Base-by-base conservation (phyloP, 495 filamentous ascomycete genomes). In the Penicillium parvum region DNA sequence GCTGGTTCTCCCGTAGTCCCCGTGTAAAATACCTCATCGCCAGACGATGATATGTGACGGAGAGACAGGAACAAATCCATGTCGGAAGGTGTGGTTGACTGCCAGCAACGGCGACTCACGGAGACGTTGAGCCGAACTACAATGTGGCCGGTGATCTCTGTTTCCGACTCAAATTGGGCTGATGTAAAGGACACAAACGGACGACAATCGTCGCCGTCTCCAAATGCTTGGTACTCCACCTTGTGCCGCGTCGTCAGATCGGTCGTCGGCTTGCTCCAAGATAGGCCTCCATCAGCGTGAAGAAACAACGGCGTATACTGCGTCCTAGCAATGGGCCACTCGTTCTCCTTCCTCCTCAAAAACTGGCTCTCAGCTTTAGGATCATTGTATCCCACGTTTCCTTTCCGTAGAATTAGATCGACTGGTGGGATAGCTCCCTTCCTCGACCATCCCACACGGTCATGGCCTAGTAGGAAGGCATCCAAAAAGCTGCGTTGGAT, bases 31-130 rank as follows among this genome's bases (percentile, higher is more conserved):
- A 86, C 66, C 37, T 86, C 81, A 26, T 76, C 71, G 1, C 77
- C 79, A 7, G 60, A 47, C 0, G 75, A 52, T 4, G 66, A 66
- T 30, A 84, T 68, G 52, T 86, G 67, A 1, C 82, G 72, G 7
- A 85, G 61, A 0, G 81, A 82, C 12, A 84, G 38, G 55, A 85
- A 86, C 22, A 86, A 56, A 53, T 86, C 82, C 14, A 86, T 78
- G 37, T 86, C 83, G 2, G 44, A 60, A 8, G 63, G 67, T 5
- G 44, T 54, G 8, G 51, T 45, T n/a, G 41, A 37, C 28, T 57
- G 48, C 0, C 61, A 40, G n/a, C n/a, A n/a, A 11, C 66, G 52
- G 0, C 74, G 65, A 3, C 67, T 76, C 23, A 79, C 63, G 0
- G 77, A 81, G 1, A 86, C 72, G 40, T 75, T 75, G 15, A 86